phyloP scores from a whole-genome alignment of 2,329 filamentous ascomycete genomes.

The Epichloe gansuensis region DNA sequence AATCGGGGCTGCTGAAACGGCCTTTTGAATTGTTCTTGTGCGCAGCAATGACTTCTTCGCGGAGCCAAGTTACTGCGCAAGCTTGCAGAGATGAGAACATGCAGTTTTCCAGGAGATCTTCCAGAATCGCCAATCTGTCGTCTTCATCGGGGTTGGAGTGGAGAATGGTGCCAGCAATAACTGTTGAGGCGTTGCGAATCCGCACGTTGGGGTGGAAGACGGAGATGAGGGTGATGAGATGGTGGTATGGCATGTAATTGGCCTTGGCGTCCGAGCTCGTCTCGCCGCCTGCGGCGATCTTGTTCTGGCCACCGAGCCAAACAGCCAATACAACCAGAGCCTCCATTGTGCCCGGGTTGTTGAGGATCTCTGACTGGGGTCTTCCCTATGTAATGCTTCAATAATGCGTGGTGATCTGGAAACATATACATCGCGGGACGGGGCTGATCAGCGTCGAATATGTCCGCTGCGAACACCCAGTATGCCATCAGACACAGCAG shows the following conservation, averaged over 20 bases:
- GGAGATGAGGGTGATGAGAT: slow-evolving; percentile 43
- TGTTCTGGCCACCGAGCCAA: slow-evolving; percentile 42
- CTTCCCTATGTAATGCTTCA: slow-evolving; percentile 41
- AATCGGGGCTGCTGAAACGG: slow-evolving; percentile 40
- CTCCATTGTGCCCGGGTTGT: slow-evolving; percentile 44
- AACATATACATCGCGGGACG: slow-evolving; percentile 45
- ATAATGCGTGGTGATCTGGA: slow-evolving; percentile 43
- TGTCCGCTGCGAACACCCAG: slow-evolving; percentile 48
- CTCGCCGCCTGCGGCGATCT: slow-evolving; percentile 20
- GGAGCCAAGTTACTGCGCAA: slow-evolving; percentile 50
- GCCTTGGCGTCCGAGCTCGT: slow-evolving; percentile 17
- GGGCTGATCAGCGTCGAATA: slow-evolving; percentile 46
- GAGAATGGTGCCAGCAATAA: slow-evolving; percentile 39
- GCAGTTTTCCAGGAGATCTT: slow-evolving; percentile 54
- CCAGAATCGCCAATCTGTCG: slow-evolving; percentile 47
- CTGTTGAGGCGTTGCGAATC: slow-evolving; percentile 42
- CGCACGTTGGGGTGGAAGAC: slow-evolving; percentile 44
- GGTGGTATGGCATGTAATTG: slow-evolving; percentile 48
- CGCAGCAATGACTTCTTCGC: slow-evolving; percentile 46
- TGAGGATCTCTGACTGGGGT: slow-evolving; percentile 34
- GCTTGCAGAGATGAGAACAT: slow-evolving; percentile 50
- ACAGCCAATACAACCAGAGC: slow-evolving; percentile 47
- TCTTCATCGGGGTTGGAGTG: slow-evolving; percentile 49
- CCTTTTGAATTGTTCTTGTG: slow-evolving; percentile 19
- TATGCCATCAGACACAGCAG: slow-evolving; percentile 48